Evolutionary conservation across 2,329 filamentous ascomycete species (phyloP).

Genomic region (Hansfordia pulvinata): DNA sequence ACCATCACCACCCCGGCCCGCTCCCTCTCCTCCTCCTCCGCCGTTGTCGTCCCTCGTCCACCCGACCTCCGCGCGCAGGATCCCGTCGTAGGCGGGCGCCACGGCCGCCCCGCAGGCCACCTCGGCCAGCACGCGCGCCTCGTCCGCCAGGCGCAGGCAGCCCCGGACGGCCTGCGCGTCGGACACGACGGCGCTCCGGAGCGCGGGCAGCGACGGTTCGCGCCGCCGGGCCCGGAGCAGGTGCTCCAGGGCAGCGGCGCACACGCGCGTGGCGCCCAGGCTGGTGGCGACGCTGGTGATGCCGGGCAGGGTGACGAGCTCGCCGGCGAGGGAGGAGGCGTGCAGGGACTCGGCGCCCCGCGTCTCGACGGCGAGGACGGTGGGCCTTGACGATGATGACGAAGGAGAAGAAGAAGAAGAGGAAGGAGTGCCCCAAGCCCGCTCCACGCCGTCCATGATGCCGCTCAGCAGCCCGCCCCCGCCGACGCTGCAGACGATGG

Average conservation of each 20-base stretch:
- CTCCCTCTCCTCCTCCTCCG: too few species aligned
- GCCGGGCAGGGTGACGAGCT: slow-evolving; percentile 47
- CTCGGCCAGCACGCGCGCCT: slow-evolving; percentile 72
- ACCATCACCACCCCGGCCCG: too few species aligned
- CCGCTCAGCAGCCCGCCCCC: slow-evolving; percentile 73
- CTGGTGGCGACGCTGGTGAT: slow-evolving; percentile 68
- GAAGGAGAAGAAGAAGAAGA: too few species aligned
- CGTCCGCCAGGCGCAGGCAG: slow-evolving; percentile 65
- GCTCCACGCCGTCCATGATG: slow-evolving; percentile 54
- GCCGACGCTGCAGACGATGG: slow-evolving; percentile 64
- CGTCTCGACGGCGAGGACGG: slow-evolving; percentile 65
- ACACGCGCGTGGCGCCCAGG: slow-evolving; percentile 62
- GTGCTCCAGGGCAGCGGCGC: slow-evolving; percentile 53
- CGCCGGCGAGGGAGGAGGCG: slow-evolving; percentile 40
- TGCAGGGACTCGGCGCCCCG: slow-evolving; percentile 57
- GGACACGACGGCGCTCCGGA: slow-evolving; percentile 47
- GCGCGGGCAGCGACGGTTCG: too few species aligned
- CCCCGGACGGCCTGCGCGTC: slow-evolving; percentile 73
- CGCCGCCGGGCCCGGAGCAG: slow-evolving; percentile 32
- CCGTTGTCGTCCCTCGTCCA: too few species aligned
- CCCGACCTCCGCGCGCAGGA: slow-evolving; percentile 48
- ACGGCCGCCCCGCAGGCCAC: slow-evolving; percentile 73
- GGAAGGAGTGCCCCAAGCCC: too few species aligned
- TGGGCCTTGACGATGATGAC: too few species aligned
- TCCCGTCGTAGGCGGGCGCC: slow-evolving; percentile 50